A percentile compares a stretch with the other conserved stretches of the same genome.
phyloP scores from a whole-genome alignment of 2,329 filamentous ascomycete genomes.

The Monosporascus sp. region DNA sequence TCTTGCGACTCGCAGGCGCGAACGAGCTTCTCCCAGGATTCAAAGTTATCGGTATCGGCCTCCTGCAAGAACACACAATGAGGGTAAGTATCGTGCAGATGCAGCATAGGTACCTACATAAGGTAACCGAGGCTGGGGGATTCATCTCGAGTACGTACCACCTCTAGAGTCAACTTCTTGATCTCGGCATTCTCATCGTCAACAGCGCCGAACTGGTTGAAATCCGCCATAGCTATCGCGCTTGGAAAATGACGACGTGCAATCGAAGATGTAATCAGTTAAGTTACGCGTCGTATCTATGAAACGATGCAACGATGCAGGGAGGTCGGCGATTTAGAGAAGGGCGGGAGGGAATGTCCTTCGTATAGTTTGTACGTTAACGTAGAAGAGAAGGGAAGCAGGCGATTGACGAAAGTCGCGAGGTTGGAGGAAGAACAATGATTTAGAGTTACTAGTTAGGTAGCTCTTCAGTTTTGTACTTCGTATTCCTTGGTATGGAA shows the following conservation, averaged over 20 bases:
- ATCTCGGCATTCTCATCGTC: constrained; percentile 82
- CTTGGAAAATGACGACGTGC: background rate
- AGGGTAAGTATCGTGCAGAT: constrained; percentile 7
- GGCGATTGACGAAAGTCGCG: background rate
- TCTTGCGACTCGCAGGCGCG: constrained; percentile 78
- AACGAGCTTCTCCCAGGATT: constrained; percentile 90
- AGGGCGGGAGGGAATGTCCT: background rate
- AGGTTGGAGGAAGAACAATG: background rate
- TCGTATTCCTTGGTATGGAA: no score
- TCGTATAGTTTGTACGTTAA: background rate
- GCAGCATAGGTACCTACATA: background rate
- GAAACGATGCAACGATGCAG: background rate
- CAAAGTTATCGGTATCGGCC: constrained; percentile 81
- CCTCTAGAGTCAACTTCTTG: constrained; percentile 69
- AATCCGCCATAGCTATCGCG: constrained; percentile 57
- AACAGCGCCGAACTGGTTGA: constrained; percentile 62
- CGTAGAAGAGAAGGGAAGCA: background rate
- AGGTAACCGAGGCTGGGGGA: background rate
- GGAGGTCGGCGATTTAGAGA: background rate
- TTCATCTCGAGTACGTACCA: constrained; percentile 52
- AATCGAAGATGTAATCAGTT: background rate
- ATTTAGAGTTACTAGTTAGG: no score
- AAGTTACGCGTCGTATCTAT: no score
- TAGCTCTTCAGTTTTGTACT: no score
- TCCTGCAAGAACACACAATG: constrained; percentile 36